Percentiles rank a stretch among this genome's conserved stretches.
Conservation (phyloP, 202 grass and related monocot species). For the Setaria italica region DNA sequence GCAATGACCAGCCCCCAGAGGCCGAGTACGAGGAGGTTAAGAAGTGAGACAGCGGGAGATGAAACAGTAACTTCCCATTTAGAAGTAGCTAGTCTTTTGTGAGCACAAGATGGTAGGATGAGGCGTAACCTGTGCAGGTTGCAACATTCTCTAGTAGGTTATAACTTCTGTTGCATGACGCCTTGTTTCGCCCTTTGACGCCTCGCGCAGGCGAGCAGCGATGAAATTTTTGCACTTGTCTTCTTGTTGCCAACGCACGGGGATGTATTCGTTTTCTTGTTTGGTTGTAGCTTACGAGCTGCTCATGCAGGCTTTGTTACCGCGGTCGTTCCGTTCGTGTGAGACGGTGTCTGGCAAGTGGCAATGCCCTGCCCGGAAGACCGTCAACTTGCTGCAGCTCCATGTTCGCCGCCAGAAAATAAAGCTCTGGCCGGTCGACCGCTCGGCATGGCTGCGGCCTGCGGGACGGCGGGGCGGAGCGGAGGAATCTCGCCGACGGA, state of each 20-base stretch:
- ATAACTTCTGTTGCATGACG: neutral
- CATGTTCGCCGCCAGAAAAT: neutral
- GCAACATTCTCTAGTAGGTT: neutral
- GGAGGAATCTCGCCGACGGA: conserved; percentile 46
- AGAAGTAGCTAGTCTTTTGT: neutral
- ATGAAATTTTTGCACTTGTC: neutral
- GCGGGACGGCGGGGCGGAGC: neutral
- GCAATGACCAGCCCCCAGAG: conserved; percentile 55
- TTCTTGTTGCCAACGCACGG: neutral
- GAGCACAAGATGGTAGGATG: neutral
- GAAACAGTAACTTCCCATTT: neutral
- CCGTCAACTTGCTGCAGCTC: neutral
- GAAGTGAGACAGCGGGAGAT: neutral
- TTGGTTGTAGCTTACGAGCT: neutral
- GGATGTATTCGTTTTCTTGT: neutral
- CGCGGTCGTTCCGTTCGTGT: neutral
- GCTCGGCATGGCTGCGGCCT: conserved; percentile 20
- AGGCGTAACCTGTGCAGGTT: neutral
- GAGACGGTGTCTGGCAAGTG: neutral
- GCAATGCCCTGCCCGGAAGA: too few relatives aligned
- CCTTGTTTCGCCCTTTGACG: neutral
- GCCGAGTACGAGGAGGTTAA: conserved; percentile 59
- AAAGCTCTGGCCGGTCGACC: conserved; percentile 10
- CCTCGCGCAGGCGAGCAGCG: neutral
- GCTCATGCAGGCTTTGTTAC: neutral